These are phyloP conservation scores for Fraxinus xanthoxyloides DNA, from an alignment of 305 asterid species.

Conservation along the genomic window DNA sequence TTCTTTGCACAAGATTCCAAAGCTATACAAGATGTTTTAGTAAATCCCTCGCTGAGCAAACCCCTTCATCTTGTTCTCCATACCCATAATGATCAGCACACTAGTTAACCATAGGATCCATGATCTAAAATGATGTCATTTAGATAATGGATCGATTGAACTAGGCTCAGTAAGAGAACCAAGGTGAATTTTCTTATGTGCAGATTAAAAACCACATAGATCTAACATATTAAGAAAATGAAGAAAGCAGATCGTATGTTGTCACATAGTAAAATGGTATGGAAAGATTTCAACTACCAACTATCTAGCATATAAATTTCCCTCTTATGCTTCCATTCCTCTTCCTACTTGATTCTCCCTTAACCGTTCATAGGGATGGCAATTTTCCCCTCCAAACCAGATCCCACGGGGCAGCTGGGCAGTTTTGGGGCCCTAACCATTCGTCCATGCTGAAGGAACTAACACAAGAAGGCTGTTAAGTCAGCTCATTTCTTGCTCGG, in stretches of 20 bases:
- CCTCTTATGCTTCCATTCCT: neutral
- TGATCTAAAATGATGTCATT: neutral
- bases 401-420: neutral
- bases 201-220: neutral
- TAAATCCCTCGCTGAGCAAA: neutral
- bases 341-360: neutral
- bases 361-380: neutral
- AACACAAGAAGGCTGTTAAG: neutral
- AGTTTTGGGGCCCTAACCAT: neutral
- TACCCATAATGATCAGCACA: neutral
- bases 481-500: slow-evolving; percentile 4
- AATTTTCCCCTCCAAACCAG: neutral
- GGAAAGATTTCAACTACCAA: neutral
- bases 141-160: neutral
- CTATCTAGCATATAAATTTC: neutral
- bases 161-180: neutral
- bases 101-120: neutral
- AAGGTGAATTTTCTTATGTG: neutral
- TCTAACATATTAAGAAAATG: neutral
- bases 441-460: neutral
- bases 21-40: neutral
- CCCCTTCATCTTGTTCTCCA: neutral
- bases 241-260: neutral
- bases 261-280: neutral
- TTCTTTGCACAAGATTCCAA: neutral